Base-by-base conservation (phyloP, 2,329 filamentous ascomycete genomes). In the Aureobasidium lini region DNA sequence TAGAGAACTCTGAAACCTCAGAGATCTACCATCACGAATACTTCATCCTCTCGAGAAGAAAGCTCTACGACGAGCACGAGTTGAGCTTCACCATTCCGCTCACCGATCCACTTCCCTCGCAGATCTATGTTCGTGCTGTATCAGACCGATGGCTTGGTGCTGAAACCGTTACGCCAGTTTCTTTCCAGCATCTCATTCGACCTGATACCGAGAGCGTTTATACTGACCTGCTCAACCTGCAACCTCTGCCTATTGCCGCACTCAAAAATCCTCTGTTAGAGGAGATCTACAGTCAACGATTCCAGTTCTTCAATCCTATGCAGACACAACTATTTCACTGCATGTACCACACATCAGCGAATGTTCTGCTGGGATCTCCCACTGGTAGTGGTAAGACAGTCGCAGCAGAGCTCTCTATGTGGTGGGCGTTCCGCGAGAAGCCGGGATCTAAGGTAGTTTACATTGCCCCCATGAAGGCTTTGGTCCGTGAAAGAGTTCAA, bases 281-380 rank as follows among this genome's bases (percentile, higher is more conserved):
- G 71, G 90, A 94, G 62, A 82, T 99, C 1, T 99, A 99, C 68
- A 85, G 81, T 0, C 79, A 93, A 70, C 84, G 91, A 34, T 99
- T 99, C 73, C 87, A 94, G 64, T 99, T 87, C 74, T 99, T 99
- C 80, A 99, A 99, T 70, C 94, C 94, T 0, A 97, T 99, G 95
- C 94, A 99, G 73, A 97, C 94, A 0, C 94, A 99, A 69, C 90
- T 99, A 54, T 99, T 99, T 75, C 94, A 99, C 69, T 93, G 90
- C 13, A 82, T 99, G 36, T 99, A 99, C 65, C 88, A 97, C 70
- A 96, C 94, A 0, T 75, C 88, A 7, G 87, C 89, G 47, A 99
- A 99, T 69, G 92, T 99, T 4, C 81, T 99, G 3, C 82, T 99
- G 8, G 94, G 95, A 7, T 97, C 94, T 2, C 95, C 94, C 0